phyloP scores from a whole-genome alignment of 192 early-diverging fungal species.

The Rhizophagus prolifer region DNA sequence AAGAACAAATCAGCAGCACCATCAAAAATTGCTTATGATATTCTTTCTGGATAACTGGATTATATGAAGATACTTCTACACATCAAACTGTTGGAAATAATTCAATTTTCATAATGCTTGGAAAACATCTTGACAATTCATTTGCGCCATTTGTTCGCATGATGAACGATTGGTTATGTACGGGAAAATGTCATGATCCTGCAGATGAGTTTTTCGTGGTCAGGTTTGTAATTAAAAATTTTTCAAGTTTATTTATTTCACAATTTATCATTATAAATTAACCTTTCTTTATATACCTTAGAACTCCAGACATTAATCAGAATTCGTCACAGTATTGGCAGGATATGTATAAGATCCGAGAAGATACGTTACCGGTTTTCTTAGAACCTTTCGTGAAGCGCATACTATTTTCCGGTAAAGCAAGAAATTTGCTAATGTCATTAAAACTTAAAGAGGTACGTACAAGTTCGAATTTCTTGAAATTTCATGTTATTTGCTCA shows the following conservation, averaged over 20 bases:
- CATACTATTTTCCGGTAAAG: conserved; percentile 36
- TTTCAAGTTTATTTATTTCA: no score
- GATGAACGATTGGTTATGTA: conserved; percentile 44
- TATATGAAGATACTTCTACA: conserved; percentile 4
- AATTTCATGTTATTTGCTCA: background rate
- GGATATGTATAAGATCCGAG: conserved; percentile 32
- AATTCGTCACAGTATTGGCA: conserved; percentile 34
- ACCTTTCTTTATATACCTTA: background rate
- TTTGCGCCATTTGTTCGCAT: conserved; percentile 35
- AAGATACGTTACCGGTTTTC: conserved; percentile 6
- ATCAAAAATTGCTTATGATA: background rate
- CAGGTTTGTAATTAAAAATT: background rate
- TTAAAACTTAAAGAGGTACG: conserved; percentile 17
- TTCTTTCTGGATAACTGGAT: conserved; percentile 3
- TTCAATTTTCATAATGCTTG: conserved; percentile 13
- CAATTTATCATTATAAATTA: background rate
- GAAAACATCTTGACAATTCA: conserved; percentile 23
- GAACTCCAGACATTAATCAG: background rate
- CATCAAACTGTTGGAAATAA: conserved; percentile 22
- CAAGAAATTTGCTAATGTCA: conserved; percentile 27
- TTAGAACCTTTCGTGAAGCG: conserved; percentile 21
- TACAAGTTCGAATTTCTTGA: background rate
- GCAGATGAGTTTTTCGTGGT: conserved; percentile 39
- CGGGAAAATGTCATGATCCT: conserved; percentile 36
- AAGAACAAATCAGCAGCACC: background rate